A percentile compares a stretch with the other conserved stretches of the same genome.
Conservation (phyloP, 345 rosid species). For the Brassica carinata region DNA sequence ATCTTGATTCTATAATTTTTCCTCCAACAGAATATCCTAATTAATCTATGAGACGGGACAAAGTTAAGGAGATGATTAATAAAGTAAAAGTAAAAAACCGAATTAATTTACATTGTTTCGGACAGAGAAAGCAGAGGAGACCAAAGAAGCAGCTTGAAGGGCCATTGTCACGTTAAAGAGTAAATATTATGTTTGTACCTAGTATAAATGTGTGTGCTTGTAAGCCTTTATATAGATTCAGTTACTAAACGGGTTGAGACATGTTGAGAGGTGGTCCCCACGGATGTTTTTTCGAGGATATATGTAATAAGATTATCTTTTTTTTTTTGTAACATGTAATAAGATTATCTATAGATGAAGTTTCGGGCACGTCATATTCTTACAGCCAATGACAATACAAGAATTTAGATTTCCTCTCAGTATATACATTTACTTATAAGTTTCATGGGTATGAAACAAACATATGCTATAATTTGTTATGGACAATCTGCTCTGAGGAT, state of each 20-base stretch:
- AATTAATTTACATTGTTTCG: slow-evolving; percentile 59
- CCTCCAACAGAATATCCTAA: slow-evolving; percentile 48
- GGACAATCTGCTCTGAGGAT: slow-evolving; percentile 16
- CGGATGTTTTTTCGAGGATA: slow-evolving; percentile 30
- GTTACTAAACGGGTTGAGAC: slow-evolving; percentile 30
- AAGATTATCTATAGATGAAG: slow-evolving; percentile 51
- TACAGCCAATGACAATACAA: slow-evolving; percentile 56
- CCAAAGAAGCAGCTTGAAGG: slow-evolving; percentile 70
- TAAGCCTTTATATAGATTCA: slow-evolving; percentile 33
- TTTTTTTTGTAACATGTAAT: slow-evolving; percentile 32
- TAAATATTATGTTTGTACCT: slow-evolving; percentile 13
- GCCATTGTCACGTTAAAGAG: slow-evolving; percentile 49
- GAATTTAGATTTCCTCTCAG: slow-evolving; percentile 57
- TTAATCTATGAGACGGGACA: slow-evolving; percentile 5
- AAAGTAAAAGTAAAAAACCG: background rate
- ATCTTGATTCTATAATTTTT: slow-evolving; percentile 29
- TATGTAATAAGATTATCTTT: slow-evolving; percentile 59
- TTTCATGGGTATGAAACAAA: slow-evolving; percentile 27
- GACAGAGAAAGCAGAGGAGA: slow-evolving; percentile 59
- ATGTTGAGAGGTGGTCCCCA: slow-evolving; percentile 4
- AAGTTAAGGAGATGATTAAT: background rate
- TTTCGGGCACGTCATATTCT: slow-evolving; percentile 49
- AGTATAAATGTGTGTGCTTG: background rate
- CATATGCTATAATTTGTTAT: slow-evolving; percentile 16
- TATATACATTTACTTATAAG: slow-evolving; percentile 23